Evolutionary conservation across 768 basidiomycete genomes (phyloP), one percentile per base, ranked within the genome.

Genomic region (Suillus brevipes): DNA sequence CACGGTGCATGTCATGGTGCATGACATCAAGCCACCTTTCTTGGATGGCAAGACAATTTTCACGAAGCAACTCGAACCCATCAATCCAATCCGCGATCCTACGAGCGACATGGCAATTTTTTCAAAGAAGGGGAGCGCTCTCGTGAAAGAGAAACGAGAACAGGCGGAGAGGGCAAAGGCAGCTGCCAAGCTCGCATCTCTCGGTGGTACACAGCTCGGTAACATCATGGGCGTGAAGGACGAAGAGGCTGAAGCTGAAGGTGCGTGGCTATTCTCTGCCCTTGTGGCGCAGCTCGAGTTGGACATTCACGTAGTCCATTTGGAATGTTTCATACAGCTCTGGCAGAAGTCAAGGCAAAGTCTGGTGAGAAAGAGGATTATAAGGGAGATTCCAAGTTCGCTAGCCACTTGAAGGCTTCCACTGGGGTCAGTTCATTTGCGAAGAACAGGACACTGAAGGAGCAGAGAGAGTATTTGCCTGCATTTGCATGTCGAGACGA

Each of bases 211-310:
- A 0, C 83, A 90, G 0, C 82, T 99, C n/a, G 97, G 97, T 23
- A 99, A 99, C 74, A 90, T 99, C 66, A 94, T 97, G 89, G 97
- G 97, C 18, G 94, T 99, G 23, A 92, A 91, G 76, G 95, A 99
- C 67, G 94, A 95, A 69, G 94, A 95, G 67, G 94, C 92, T 14
- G 93, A 93, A 68, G 94, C 93, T 34, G 92, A 94, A 78, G 93
- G 92, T 94, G 78, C 78, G 91, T 83, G 65, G 64, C 68, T 65
- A 64, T 68, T 36, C 64, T 50, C 63, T 64, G 64, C 65, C 55
- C 64, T 60, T 68, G 67, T 34, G 20, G 59, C 55, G 68, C 72
- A 74, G 71, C 83, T 80, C 81, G 83, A 82, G 83, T 84, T 87
- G 83, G 86, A 87, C 89, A 89, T 91, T 94, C 91, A 93, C 88